Evolutionary conservation across 2,329 filamentous ascomycete species (phyloP), one percentile per base, ranked within the genome.

Genomic region (Pseudopyrenochaeta lycopersici): DNA sequence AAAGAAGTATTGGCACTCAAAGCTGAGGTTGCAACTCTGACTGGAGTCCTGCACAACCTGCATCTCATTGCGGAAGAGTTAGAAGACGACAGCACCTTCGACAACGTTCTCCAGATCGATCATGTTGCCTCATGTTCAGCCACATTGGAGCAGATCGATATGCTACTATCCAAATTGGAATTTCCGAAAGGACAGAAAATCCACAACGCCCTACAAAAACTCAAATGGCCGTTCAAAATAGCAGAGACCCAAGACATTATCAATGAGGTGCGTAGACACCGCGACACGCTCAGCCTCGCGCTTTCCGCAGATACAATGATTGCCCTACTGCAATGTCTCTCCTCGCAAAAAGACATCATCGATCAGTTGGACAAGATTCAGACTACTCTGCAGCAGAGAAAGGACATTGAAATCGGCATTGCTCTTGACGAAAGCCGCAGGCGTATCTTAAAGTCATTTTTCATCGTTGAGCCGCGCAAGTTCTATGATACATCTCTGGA

Each of bases 21-120:
- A 21, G 42, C 39, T n/a, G 60, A 63, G 31, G 23, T 54, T 20
- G 38, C 17, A 15, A 33, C 38, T 10, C 42, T 62, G 4, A 54
- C 29, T 17, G 55, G 55, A 2, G 33, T 60, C 5, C 31, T 56
- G 7, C 56, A 60, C 38, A 54, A 52, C 38, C 20, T 62, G 7
- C 44, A 45, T 2, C 23, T 60, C 3, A 31, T 57, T 33, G 50
- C 48, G 11, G n/a, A 54, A 30, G 50, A 55, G n/a, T 39, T 62
- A 15, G 56, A 56, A 45, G 12, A 46, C 15, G 53, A 56, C 15
- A 20, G 12, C 9, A 35, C 15, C 3, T 27, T 40, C 17, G 29
- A 27, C 18, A 21, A 32, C 14, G 23, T 42, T 11, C n/a, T 41
- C 29, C 17, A 27, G 17, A 33, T 48, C 18, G 52, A 56, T 20